Conservation (phyloP, 768 basidiomycete species). For the Trametes gibbosa region DNA sequence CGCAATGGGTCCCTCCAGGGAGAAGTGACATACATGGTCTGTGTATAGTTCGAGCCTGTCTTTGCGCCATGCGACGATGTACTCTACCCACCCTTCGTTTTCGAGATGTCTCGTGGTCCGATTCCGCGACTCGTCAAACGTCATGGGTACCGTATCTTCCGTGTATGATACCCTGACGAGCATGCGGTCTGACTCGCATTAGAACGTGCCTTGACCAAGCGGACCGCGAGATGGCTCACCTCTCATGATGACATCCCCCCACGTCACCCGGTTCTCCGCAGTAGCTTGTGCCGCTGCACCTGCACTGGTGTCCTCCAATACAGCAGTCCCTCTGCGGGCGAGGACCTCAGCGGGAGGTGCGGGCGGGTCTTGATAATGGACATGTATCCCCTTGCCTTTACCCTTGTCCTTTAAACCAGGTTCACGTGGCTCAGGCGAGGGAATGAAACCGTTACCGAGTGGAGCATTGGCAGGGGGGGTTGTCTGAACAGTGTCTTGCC, state of each 20-base stretch:
- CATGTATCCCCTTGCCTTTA: conserved; percentile 26
- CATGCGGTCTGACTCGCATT: conserved; percentile 72
- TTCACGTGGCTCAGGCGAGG: background rate
- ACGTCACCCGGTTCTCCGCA: conserved; percentile 23
- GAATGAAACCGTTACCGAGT: background rate
- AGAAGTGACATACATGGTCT: conserved; percentile 69
- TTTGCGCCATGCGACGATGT: conserved; percentile 81
- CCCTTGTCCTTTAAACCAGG: background rate
- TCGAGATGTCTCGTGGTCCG: conserved; percentile 59
- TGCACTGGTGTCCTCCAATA: conserved; percentile 58
- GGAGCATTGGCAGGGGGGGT: background rate
- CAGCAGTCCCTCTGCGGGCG: conserved; percentile 51
- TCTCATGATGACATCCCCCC: conserved; percentile 66
- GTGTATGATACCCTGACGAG: conserved; percentile 73
- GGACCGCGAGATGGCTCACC: conserved; percentile 44
- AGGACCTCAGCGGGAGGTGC: conserved; percentile 67
- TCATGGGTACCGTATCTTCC: conserved; percentile 44
- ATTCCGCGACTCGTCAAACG: conserved; percentile 68
- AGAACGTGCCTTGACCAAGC: background rate
- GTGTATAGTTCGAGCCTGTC: conserved; percentile 80
- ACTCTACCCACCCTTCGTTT: conserved; percentile 75
- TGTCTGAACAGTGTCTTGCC: background rate
- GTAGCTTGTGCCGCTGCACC: conserved; percentile 43
- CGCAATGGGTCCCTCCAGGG: conserved; percentile 39
- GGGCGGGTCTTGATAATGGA: conserved; percentile 36